Base-by-base conservation (phyloP, 1,139 yeast species). In the Tardiomyces blankii region DNA sequence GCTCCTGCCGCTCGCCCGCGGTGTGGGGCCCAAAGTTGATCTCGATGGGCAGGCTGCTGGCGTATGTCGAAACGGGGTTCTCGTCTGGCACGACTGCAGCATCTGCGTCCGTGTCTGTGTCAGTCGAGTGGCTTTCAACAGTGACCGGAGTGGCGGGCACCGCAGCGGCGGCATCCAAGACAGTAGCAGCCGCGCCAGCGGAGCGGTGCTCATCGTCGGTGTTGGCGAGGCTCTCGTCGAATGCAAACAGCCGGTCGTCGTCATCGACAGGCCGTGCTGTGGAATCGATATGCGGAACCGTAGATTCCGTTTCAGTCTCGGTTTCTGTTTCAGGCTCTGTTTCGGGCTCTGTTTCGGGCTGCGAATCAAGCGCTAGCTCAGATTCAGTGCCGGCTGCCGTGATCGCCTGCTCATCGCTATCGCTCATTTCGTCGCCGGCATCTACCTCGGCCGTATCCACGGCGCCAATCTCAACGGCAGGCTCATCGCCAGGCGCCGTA, bases 201-300 rank as follows among this genome's bases (percentile, higher is more conserved):
- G 25, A 21, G 25, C 25, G 25, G 7, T 21, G 25, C 25, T 21
- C 25, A 7, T 21, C 40, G 42, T 42, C 33, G 43, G 32, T n/a
- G 38, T 42, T 18, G 30, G 46, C 41, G 3, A 54, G 44, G 8
- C 54, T 43, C 42, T 56, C 60, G 45, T 56, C 60, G 41, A 56
- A 56, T 28, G 55, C 60, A 44, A 56, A 56, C 44, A 56, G 44
- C n/a, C 50, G 51, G 14, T 51, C 57, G 12, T 49, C 54, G 42
- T 43, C 51, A 5, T 44, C 46, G 19, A 41, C 43, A n/a, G n/a
- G n/a, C n/a, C n/a, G n/a, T n/a, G n/a, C n/a, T n/a, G n/a, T n/a
- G n/a, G n/a, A n/a, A n/a, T n/a, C n/a, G n/a, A n/a, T n/a, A n/a
- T n/a, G n/a, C n/a, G n/a, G n/a, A n/a, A n/a, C n/a, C n/a, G n/a